phyloP scores from a whole-genome alignment of 176 grass and related monocot species.

The Eleusine indica region DNA sequence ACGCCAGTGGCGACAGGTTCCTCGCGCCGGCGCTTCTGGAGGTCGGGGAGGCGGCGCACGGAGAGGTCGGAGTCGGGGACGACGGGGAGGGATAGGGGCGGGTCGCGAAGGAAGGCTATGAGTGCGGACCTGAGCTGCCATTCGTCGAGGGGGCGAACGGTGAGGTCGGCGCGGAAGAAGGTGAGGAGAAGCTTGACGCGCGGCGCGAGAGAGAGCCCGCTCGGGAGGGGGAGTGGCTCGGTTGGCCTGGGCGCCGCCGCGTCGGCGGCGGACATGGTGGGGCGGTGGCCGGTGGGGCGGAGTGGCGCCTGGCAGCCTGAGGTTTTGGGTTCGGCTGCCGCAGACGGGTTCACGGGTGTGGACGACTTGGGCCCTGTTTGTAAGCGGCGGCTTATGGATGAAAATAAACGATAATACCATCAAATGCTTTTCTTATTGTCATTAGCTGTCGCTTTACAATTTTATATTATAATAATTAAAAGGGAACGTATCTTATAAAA shows the following conservation, averaged over 20 bases:
- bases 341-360: too few relatives aligned
- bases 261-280: conserved; percentile 50
- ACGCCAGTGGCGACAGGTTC: conserved; percentile 80
- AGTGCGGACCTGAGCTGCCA: conserved; percentile 86
- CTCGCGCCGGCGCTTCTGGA: conserved; percentile 80
- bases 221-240: conserved; percentile 57
- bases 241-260: conserved; percentile 36
- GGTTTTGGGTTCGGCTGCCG: conserved; percentile 12
- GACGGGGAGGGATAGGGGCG: conserved; percentile 55
- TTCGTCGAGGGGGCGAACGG: conserved; percentile 79
- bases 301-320: neutral
- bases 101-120: conserved; percentile 71
- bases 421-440: too few relatives aligned
- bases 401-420: too few relatives aligned
- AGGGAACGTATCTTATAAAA: too few relatives aligned
- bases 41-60: conserved; percentile 59
- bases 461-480: too few relatives aligned
- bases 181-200: conserved; percentile 80
- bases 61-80: conserved; percentile 67
- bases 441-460: too few relatives aligned
- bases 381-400: too few relatives aligned
- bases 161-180: conserved; percentile 81
- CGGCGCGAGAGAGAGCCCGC: conserved; percentile 60
- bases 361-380: too few relatives aligned
- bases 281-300: neutral